phyloP scores from a whole-genome alignment of 1,284 basidiomycete genomes.

The Trichosporon sp. region DNA sequence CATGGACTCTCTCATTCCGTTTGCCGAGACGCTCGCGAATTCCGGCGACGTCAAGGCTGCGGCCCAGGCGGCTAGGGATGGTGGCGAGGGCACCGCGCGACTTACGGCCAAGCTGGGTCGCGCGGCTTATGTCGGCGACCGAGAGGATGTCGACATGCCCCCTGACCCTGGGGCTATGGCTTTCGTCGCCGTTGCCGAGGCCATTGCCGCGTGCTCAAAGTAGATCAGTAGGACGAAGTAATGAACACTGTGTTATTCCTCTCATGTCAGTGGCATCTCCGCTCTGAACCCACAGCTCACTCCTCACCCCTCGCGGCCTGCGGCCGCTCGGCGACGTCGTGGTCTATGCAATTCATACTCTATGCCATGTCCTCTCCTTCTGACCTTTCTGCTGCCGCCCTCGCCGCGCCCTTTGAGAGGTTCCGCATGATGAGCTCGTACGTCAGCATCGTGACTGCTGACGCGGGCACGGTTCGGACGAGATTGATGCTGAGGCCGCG shows the following conservation, averaged over 20 bases:
- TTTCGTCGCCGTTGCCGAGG: slow-evolving; percentile 50
- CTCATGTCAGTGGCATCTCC: too few species aligned
- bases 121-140: slow-evolving; percentile 58
- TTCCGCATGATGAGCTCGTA: slow-evolving; percentile 60
- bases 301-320: neutral
- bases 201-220: slow-evolving; percentile 27
- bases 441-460: slow-evolving; percentile 91
- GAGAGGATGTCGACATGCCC: slow-evolving; percentile 47
- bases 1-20: slow-evolving; percentile 59
- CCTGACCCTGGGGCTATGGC: slow-evolving; percentile 57
- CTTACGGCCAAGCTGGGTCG: slow-evolving; percentile 58
- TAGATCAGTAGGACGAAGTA: neutral
- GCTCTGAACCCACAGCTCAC: too few species aligned
- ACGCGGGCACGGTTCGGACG: slow-evolving; percentile 87
- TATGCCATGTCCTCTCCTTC: neutral
- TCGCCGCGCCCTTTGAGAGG: slow-evolving; percentile 31
- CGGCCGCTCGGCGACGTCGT: neutral
- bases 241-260: too few species aligned
- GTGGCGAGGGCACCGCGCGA: slow-evolving; percentile 54
- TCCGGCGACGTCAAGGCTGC: slow-evolving; percentile 50
- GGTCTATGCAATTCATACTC: slow-evolving; percentile 11
- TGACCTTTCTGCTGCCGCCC: neutral
- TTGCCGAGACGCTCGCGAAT: slow-evolving; percentile 51
- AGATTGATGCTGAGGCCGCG: slow-evolving; percentile 88
- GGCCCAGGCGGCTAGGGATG: slow-evolving; percentile 49